phyloP scores from a whole-genome alignment of 164 flowering plant genomes.

The Vitis labrusca region DNA sequence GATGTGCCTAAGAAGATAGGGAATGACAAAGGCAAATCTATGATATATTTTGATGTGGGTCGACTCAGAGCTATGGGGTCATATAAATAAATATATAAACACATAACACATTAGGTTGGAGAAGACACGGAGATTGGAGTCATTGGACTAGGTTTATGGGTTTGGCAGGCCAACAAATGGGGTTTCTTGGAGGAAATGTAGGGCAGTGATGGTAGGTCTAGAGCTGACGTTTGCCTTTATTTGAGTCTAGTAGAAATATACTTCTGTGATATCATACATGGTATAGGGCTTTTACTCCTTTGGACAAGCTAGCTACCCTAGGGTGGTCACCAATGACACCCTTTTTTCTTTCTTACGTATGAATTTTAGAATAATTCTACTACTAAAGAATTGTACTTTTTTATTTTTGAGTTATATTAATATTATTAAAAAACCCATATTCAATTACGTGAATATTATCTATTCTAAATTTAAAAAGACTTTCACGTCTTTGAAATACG shows the following conservation, averaged over 20 bases:
- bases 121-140: neutral
- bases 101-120: slow-evolving; percentile 5
- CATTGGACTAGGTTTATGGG: slow-evolving; percentile 1
- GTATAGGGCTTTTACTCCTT: neutral
- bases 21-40: slow-evolving; percentile 8
- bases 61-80: neutral
- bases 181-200: neutral
- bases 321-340: slow-evolving; percentile 7
- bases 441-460: too few relatives aligned
- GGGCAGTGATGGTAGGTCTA: neutral
- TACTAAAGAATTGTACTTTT: too few relatives aligned
- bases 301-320: neutral
- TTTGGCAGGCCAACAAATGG: slow-evolving; percentile 24
- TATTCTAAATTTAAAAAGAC: rapidly evolving
- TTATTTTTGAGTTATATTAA: too few relatives aligned
- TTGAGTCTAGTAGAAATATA: slow-evolving; percentile 3
- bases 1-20: slow-evolving; percentile 9
- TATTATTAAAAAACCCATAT: too few relatives aligned
- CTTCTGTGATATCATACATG: neutral
- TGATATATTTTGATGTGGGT: too few relatives aligned
- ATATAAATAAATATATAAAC: neutral
- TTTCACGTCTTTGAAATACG: too few relatives aligned
- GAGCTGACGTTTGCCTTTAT: slow-evolving; percentile 9
- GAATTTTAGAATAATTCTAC: too few relatives aligned
- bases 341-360: too few relatives aligned